Base-by-base conservation (phyloP, 352 stramenopile genomes). In the Pseudoperonospora humuli region DNA sequence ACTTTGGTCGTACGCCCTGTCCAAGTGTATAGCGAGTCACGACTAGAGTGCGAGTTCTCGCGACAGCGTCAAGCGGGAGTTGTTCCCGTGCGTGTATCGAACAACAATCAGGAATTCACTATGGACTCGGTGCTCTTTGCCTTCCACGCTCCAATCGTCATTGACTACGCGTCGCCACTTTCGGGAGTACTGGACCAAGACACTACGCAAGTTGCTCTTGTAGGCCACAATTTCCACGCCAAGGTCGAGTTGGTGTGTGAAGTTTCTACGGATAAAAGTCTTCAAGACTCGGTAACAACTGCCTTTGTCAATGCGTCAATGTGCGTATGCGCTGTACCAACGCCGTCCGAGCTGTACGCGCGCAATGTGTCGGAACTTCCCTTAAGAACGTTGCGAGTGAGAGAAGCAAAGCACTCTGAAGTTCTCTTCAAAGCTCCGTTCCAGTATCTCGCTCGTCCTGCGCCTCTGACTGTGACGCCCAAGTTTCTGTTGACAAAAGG, bases 31-130 rank as follows among this genome's bases (percentile, higher is more conserved):
- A 62, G 23, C 28, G 38, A 56, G 17, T 50, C 57, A 21, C 39
- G 29, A 5, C 32, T 68, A 4, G 9, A 50, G 5, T 69, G 59
- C 21, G 24, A 48, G 31, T 53, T 67, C 23, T 49, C 59, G 13
- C 45, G 61, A 13, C 36, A 20, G 7, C 21, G 50, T 10, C 21
- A 44, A 20, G 45, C 61, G 32, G 54, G 54, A 5, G 43, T 37
- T 31, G 24, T 68, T 7, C 19, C 31, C 0, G 60, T 71, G 3
- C 36, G 48, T 20, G 49, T 77, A 10, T 56, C 64, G 2, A 67
- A 59, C 14, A 73, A 75, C 43, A 59, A 63, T 19, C 64, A 70
- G 50, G 67, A 77, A 25, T 72, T 68, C 25, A 57, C 44, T 5
- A 25, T 37, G 5, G 54, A 62, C n/a, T 1, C 9, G 2, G 26